phyloP scores from a whole-genome alignment of 352 stramenopile species.

The Bremia lactucae region DNA sequence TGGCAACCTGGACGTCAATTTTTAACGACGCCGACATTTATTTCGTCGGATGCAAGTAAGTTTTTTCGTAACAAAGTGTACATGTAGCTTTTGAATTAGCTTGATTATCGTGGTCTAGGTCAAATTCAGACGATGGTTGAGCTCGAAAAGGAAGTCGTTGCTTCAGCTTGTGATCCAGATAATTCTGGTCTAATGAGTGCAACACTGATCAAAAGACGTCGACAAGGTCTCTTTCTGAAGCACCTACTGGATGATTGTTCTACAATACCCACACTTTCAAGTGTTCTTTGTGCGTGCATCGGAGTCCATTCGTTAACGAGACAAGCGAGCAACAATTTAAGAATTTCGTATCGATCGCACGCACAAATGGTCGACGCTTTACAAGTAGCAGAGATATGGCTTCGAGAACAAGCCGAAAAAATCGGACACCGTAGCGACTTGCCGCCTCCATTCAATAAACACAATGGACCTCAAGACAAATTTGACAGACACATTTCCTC shows the following conservation, averaged over 20 bases:
- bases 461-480: not conserved
- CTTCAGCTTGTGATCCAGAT: slow-evolving; percentile 13
- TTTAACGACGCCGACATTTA: slow-evolving; percentile 17
- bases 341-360: slow-evolving; percentile 12
- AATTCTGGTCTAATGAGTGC: not conserved
- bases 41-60: slow-evolving; percentile 14
- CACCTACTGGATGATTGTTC: slow-evolving; percentile 5
- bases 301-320: slow-evolving; percentile 4
- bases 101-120: slow-evolving; percentile 6
- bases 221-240: slow-evolving; percentile 14
- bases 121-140: slow-evolving; percentile 23
- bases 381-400: slow-evolving; percentile 20
- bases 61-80: no score
- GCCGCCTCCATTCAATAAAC: not conserved
- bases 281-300: slow-evolving; percentile 13
- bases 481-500: slow-evolving; percentile 1
- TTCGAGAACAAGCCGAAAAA: slow-evolving; percentile 14
- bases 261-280: slow-evolving; percentile 10
- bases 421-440: slow-evolving; percentile 3
- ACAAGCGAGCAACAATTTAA: not conserved
- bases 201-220: slow-evolving; percentile 1
- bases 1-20: slow-evolving; percentile 27
- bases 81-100: no score
- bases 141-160: slow-evolving; percentile 30
- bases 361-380: slow-evolving; percentile 25